These are phyloP conservation scores for Herpotrichia juniperi DNA, from an alignment of 2,329 filamentous ascomycete genomes.

Conservation along the genomic window DNA sequence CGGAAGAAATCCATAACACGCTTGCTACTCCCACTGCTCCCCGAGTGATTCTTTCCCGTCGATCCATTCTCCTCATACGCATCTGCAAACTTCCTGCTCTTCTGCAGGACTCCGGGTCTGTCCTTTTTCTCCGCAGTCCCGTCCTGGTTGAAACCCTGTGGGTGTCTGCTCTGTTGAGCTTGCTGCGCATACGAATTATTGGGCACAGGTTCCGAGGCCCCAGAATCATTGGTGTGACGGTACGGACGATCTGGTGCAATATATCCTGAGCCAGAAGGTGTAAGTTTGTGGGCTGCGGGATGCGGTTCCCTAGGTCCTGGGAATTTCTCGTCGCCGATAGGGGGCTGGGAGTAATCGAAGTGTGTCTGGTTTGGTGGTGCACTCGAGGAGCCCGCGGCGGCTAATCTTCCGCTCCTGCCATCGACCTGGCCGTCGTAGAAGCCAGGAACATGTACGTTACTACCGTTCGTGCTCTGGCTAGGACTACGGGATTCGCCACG, in stretches of 20 bases:
- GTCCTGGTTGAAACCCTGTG: conserved; percentile 45
- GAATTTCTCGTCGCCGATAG: conserved; percentile 45
- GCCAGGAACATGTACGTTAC: conserved; percentile 45
- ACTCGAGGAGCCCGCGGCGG: conserved; percentile 32
- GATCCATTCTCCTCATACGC: conserved; percentile 73
- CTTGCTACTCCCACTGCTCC: conserved; percentile 84
- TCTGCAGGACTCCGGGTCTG: conserved; percentile 70
- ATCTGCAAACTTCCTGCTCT: conserved; percentile 85
- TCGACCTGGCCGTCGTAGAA: conserved; percentile 50
- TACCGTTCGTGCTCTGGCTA: conserved; percentile 53
- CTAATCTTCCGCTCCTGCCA: conserved; percentile 17
- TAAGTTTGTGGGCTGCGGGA: conserved; percentile 24
- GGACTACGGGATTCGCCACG: conserved; percentile 51
- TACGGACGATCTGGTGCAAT: conserved; percentile 24
- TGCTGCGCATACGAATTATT: conserved; percentile 7
- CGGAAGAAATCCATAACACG: conserved; percentile 99
- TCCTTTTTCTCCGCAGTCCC: conserved; percentile 4
- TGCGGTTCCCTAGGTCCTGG: conserved; percentile 40
- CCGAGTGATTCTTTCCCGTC: conserved; percentile 66
- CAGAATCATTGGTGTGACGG: conserved; percentile 41
- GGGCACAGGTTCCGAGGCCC: conserved; percentile 39
- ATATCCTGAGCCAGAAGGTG: background rate
- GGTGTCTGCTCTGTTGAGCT: conserved; percentile 45
- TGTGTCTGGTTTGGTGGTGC: conserved; percentile 45
- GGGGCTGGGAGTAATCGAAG: conserved; percentile 33